Base-by-base conservation (phyloP, 2,329 filamentous ascomycete species). In the Westerdykella ornata region DNA sequence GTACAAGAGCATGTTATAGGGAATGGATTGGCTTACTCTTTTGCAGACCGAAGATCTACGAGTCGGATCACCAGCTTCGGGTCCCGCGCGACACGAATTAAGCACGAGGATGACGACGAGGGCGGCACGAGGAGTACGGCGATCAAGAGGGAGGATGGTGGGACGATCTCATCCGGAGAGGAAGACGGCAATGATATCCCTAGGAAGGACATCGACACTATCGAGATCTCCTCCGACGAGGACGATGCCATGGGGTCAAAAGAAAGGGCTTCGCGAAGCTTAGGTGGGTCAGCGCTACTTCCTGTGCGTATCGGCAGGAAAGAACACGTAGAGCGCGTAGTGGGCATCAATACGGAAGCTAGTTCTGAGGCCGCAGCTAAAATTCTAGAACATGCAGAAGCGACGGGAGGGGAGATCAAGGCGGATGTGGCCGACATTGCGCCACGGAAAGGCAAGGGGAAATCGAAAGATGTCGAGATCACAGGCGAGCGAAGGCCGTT, bases 191-290 rank as follows among this genome's bases (percentile, higher is more conserved):
- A 70, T 32, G 60, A 66, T 17, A 51, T 62, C n/a, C 66, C 69
- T 31, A 68, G 73, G 39, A 65, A 73, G 39, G 72, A 77, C 46
- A 76, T 82, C 41, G 78, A 82, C 48, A 60, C 70, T n/a, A 77
- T 78, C 33, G 74, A 80, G 46, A 72, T 80, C 11, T 70, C 75
- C 11, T 76, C 73, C 37, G 72, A 78, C 42, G 75, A 76, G 20
- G 70, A 73, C 35, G 62, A 68, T 14, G 56, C 56, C 54, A 56
- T 54, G 36, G 38, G 38, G 19, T 42, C 46, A 11, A 41, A 40
- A n/a, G 48, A 44, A n/a, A 55, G 56, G 16, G 48, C 49, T 35
- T 48, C 30, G 9, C 45, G 33, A n/a, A 49, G 33, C 9, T 44
- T 43, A 35, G 38, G 40, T 12, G 37, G 39, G 34, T 35, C 52